These are phyloP conservation scores for Coemansia asiatica DNA, from an alignment of 192 early-diverging fungal species.

Conservation along the genomic window DNA sequence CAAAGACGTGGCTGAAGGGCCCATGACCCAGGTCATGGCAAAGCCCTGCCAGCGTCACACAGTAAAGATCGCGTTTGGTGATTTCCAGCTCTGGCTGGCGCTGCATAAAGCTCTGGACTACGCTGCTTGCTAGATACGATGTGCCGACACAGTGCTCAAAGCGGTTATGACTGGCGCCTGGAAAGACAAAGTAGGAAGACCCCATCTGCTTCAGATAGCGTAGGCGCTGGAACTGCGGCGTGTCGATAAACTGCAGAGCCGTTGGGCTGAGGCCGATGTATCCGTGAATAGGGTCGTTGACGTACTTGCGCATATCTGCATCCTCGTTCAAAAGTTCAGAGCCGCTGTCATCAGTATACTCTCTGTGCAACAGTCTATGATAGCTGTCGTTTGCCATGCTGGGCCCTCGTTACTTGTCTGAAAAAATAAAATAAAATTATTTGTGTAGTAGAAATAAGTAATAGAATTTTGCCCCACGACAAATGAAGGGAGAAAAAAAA, in stretches of 20 bases:
- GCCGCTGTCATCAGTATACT: constrained; percentile 20
- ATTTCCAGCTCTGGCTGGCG: constrained; percentile 82
- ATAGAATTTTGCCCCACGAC: not conserved
- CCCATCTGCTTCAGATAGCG: constrained; percentile 91
- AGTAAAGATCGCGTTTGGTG: constrained; percentile 74
- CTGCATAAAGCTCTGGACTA: constrained; percentile 68
- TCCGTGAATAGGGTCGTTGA: constrained; percentile 57
- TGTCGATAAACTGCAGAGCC: constrained; percentile 78
- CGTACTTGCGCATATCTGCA: constrained; percentile 18
- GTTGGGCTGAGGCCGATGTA: constrained; percentile 73
- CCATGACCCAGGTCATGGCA: constrained; percentile 98
- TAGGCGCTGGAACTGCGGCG: constrained; percentile 93
- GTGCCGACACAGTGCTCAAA: constrained; percentile 96
- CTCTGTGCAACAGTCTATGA: constrained; percentile 24
- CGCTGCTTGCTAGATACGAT: constrained; percentile 71
- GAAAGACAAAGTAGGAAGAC: constrained; percentile 85
- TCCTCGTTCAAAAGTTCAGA: constrained; percentile 1
- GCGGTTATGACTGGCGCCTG: constrained; percentile 91
- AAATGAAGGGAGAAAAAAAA: not conserved
- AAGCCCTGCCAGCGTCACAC: constrained; percentile 86
- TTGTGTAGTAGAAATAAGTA: too few species aligned
- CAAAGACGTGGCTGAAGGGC: constrained; percentile 95
- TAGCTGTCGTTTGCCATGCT: not conserved
- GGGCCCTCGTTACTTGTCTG: too few species aligned
- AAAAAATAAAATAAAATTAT: too few species aligned